Conservation (phyloP, 176 grass and related monocot genomes). For the Avena atlantica region DNA sequence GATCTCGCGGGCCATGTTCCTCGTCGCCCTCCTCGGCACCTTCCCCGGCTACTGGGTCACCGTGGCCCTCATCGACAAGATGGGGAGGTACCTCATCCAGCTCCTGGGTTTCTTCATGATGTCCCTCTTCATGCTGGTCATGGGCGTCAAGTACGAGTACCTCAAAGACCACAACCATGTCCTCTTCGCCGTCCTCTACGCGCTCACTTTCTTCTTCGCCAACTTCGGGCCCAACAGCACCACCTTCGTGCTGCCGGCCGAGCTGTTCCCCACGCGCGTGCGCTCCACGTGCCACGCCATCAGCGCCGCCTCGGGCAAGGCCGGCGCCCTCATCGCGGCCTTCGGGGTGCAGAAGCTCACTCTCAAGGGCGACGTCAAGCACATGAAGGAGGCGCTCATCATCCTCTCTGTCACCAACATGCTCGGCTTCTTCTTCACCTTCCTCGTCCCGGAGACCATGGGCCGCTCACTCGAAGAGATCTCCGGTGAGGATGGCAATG, state of each 20-base stretch:
- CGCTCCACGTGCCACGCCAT: conserved; percentile 51
- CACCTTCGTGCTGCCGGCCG: conserved; percentile 58
- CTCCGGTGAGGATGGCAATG: conserved; percentile 48
- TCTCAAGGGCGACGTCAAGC: neutral
- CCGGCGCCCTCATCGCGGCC: conserved; percentile 30
- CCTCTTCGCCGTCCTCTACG: conserved; percentile 34
- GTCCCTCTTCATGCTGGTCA: conserved; percentile 42
- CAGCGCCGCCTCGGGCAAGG: conserved; percentile 37
- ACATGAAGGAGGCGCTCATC: conserved; percentile 27
- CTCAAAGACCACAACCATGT: neutral
- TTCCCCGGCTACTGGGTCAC: too few species aligned
- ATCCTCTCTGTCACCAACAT: conserved; percentile 32
- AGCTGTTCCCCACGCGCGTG: conserved; percentile 48
- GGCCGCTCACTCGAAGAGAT: conserved; percentile 50
- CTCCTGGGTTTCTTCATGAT: conserved; percentile 53
- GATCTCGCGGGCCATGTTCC: too few species aligned
- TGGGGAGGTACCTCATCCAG: conserved; percentile 37
- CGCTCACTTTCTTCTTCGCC: conserved; percentile 77
- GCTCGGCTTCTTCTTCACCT: conserved; percentile 48
- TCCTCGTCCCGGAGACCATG: conserved; percentile 41
- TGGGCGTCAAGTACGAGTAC: conserved; percentile 32
- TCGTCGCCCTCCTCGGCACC: too few species aligned
- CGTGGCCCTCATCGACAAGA: too few species aligned
- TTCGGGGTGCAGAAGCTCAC: conserved; percentile 37
- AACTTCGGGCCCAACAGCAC: conserved; percentile 85